Evolutionary conservation across 1,139 yeast genomes (phyloP), one percentile per base, ranked within the genome.

Genomic region (Blastobotrys malaysiensis): DNA sequence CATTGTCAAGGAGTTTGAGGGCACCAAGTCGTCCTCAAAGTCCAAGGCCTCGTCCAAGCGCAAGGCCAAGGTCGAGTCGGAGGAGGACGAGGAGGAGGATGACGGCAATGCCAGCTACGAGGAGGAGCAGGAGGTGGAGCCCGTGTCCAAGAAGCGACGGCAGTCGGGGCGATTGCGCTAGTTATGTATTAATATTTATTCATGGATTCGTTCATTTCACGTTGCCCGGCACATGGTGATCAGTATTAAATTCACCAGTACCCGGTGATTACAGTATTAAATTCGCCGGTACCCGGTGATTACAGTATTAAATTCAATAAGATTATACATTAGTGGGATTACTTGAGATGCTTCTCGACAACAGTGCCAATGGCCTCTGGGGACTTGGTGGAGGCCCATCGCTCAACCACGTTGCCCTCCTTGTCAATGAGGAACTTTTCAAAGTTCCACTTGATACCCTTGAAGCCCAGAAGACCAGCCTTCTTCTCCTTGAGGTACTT

Each of bases 361-460:
- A 74, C 71, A 24, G 70, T 61, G 62, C 80, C 86, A 48, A 87
- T 68, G 16, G 77, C 73, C 43, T 73, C 64, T 26, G 99, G 98
- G 49, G 84, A 77, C 26, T 88, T 81, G 54, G 82, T 73, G 5
- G 95, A 81, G 6, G 84, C 78, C 71, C 78, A 88, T 67, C 99
- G 80, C 55, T 76, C 77, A 48, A 80, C 81, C 46, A 90, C 97
- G 1, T 79, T 68, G 51, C 99, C 99, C 1, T 81, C 65, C 64
- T 78, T 78, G 68, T 84, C 84, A 53, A 93, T 69, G 52, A 93
- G 65, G 73, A 93, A 93, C 76, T 93, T 93, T 71, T 91, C 98
- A 69, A 91, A 93, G 75, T 93, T 93, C 99, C 98, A 93, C 69
- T 88, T 83, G 63, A 91, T 80, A 27, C 96, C 93, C 57, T 77